Evolutionary conservation across 345 rosid species (phyloP), one percentile per base, ranked within the genome.

Genomic region (Pistacia vera): DNA sequence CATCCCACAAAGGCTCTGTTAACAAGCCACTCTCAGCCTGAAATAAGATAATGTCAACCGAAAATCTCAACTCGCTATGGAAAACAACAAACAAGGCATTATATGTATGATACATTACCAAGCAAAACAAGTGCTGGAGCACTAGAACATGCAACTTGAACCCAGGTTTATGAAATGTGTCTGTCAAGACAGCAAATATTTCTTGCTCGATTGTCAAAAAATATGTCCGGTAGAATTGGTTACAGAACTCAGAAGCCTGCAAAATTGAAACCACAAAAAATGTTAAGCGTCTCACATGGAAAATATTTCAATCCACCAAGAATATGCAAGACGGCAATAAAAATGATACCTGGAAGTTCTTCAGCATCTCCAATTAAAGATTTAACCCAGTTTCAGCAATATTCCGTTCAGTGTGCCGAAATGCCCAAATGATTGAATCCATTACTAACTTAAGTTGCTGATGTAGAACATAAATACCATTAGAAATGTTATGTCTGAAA

Each of bases 371-470:
- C 82, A 97, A 79, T 68, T 94, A 80, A 44, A 97, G 92, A 83
- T 89, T 94, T 63, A 97, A 83, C 84, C 98, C 99, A 56, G 99
- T 94, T 86, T 97, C 98, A 38, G 99, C 99, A 35, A 97, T 97
- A 75, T 97, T 97, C 84, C 99, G 86, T 79, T 97, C 99, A 11
- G 98, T 97, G 88, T 97, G 99, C 83, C 99, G 94, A 83, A 97
- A 97, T 75, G 99, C 99, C 99, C 98, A 94, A 77, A 97, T 97
- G 68, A 97, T 97, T 55, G 98, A 92, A 82, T 97, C 99, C 98
- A 94, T 94, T 52, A 97, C 98, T 69, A 97, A 91, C 90, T 92
- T 97, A 51, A 97, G 80, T 92, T 97, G 99, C 98, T 92, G 92
- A 49, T 55, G 75, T 5, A 22, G 71, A 79, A 49, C n/a, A 63